A percentile compares a stretch with the other conserved stretches of the same genome.
Evolutionary conservation across 83 land plant species (phyloP).

Genomic region (Isoetes engelmannii): DNA sequence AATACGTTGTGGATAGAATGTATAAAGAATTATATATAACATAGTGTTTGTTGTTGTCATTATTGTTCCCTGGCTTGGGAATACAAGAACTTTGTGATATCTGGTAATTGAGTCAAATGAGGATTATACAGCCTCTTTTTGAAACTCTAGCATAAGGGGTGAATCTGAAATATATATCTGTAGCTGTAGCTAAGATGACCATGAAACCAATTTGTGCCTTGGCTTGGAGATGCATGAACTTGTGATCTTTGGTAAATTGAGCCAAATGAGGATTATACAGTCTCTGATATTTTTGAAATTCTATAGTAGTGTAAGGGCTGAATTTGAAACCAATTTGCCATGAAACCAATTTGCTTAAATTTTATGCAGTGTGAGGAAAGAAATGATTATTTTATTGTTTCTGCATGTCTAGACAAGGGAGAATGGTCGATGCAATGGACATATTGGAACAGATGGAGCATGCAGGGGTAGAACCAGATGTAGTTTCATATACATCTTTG

Average conservation of each 20-base stretch:
- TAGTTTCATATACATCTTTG: conserved; percentile 20
- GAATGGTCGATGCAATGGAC: conserved; percentile 24
- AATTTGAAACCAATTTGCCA: background rate
- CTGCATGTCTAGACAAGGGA: conserved; percentile 10
- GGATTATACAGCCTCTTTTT: too few relatives aligned
- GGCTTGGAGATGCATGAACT: too few relatives aligned
- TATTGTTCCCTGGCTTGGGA: background rate
- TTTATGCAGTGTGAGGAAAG: background rate
- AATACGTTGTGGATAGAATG: background rate
- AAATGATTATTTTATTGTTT: background rate
- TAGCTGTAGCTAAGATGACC: too few relatives aligned
- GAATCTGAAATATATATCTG: too few relatives aligned
- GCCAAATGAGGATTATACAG: background rate
- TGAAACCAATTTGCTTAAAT: background rate
- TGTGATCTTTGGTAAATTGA: too few relatives aligned
- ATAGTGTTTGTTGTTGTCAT: background rate
- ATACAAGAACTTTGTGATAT: too few relatives aligned
- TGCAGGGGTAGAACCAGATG: conserved; percentile 18
- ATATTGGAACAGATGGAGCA: conserved; percentile 10
- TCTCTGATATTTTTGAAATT: background rate
- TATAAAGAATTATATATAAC: background rate
- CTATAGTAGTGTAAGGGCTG: background rate
- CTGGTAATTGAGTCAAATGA: too few relatives aligned
- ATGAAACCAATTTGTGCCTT: too few relatives aligned
- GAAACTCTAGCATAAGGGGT: too few relatives aligned